These are phyloP conservation scores for Ceratorhiza oryzae-sativae DNA, from an alignment of 1,284 basidiomycete species.

Conservation along the genomic window DNA sequence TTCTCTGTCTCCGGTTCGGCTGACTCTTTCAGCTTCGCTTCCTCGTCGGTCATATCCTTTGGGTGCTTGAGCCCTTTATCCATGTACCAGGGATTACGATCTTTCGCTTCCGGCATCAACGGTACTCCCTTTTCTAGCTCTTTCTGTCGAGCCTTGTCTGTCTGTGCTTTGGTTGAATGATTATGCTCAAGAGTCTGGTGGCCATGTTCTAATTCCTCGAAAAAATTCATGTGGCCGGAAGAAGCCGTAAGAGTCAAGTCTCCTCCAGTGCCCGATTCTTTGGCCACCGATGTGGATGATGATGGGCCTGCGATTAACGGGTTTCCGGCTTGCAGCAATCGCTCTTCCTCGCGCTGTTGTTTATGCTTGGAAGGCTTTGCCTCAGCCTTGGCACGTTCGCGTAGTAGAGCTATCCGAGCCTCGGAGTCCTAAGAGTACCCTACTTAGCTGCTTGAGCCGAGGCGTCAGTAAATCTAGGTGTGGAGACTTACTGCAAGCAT, in stretches of 20 bases:
- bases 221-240: slow-evolving; percentile 76
- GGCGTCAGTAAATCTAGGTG: background rate
- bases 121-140: slow-evolving; percentile 74
- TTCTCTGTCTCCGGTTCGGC: slow-evolving; percentile 44
- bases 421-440: slow-evolving; percentile 69
- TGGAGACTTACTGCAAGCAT: slow-evolving; percentile 66
- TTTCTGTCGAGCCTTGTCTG: slow-evolving; percentile 34
- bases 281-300: background rate
- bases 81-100: slow-evolving; percentile 81
- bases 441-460: background rate
- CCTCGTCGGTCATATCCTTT: slow-evolving; percentile 48
- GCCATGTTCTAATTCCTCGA: slow-evolving; percentile 69
- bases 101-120: slow-evolving; percentile 73
- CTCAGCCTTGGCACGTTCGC: slow-evolving; percentile 63
- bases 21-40: slow-evolving; percentile 33
- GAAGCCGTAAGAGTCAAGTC: slow-evolving; percentile 36
- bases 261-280: slow-evolving; percentile 20
- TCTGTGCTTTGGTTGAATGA: slow-evolving; percentile 18
- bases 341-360: slow-evolving; percentile 20
- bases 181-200: slow-evolving; percentile 23
- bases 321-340: background rate
- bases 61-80: slow-evolving; percentile 46
- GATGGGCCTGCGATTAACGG: slow-evolving; percentile 11
- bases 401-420: slow-evolving; percentile 71
- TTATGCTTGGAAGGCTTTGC: slow-evolving; percentile 3